Base-by-base conservation (phyloP, 1,284 basidiomycete species). In the Melampsora larici-populina region DNA sequence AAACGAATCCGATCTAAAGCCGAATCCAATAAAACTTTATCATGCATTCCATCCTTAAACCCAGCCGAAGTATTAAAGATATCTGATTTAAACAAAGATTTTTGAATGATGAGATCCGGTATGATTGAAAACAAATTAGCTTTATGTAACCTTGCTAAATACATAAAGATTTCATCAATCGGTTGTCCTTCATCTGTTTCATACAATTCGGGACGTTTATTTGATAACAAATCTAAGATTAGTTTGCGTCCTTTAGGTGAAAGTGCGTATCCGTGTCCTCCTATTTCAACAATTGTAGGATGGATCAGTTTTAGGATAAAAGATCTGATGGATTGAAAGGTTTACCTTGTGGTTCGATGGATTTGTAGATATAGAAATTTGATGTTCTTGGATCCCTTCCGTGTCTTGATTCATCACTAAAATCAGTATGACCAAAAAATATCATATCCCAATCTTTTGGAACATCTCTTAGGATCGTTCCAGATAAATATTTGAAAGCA, bases 341-440 rank as follows among this genome's bases (percentile, higher is more conserved):
- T 58, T 21, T 15, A 77, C 75, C 75, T 77, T 77, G 75, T 15
- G 75, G 75, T 49, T 77, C 75, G 13, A 77, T 17, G 13, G 75
- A 70, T 49, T 69, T 77, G 21, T 70, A 77, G 43, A 77, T 77
- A 46, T 48, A 77, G 33, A 70, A 70, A 51, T 77, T 77, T 31
- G 48, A 69, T 8, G 75, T 77, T 24, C 46, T 29, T 0, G 66
- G 55, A 24, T 69, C 66, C 11, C n/a, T 36, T 0, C 75, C 75
- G 36, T 70, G 36, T 51, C 67, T 68, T 9, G 75, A 51, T 63
- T 77, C 75, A 46, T 77, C 31, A 46, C 75, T 70, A 55, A 77
- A 77, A 26, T 77, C 75, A 8, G 75, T 77, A 36, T 77, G 75
- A 26, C 75, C 75, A 31, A 77, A 77, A 40, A 77, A 77, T 21